Evolutionary conservation across 192 early-diverging fungal species (phyloP).

Genomic region (Coemansia sp.): DNA sequence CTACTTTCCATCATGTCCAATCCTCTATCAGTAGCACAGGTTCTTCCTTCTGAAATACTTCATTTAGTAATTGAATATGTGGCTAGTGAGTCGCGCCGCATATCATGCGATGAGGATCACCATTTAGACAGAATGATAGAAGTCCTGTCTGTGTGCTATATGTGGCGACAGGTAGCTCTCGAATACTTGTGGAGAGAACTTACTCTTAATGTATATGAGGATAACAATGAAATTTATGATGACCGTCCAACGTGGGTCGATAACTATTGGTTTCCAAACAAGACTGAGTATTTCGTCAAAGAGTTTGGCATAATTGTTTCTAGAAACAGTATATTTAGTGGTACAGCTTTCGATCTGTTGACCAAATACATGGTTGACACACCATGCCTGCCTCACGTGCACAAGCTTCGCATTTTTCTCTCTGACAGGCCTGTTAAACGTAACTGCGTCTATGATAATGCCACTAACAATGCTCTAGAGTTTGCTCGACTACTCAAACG

Average conservation of each 20-base stretch:
- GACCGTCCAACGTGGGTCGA: background rate
- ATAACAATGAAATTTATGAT: background rate
- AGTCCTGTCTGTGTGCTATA: background rate
- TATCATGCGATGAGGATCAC: background rate
- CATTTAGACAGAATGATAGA: background rate
- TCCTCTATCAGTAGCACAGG: background rate
- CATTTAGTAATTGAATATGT: background rate
- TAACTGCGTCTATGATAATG: background rate
- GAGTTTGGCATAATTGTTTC: background rate
- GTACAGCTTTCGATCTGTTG: background rate
- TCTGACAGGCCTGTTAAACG: background rate
- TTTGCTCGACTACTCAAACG: background rate
- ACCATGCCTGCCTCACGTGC: background rate
- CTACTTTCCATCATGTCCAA: background rate
- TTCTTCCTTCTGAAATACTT: background rate
- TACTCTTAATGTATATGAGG: background rate
- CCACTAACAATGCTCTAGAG: background rate
- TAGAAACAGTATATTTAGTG: background rate
- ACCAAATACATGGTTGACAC: background rate
- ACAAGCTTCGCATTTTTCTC: background rate
- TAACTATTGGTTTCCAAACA: background rate
- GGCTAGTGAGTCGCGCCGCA: background rate
- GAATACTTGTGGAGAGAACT: background rate
- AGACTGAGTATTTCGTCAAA: background rate
- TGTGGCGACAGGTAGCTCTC: background rate